These are phyloP conservation scores for Podila epigama DNA, from an alignment of 192 early-diverging fungal species.

Conservation along the genomic window DNA sequence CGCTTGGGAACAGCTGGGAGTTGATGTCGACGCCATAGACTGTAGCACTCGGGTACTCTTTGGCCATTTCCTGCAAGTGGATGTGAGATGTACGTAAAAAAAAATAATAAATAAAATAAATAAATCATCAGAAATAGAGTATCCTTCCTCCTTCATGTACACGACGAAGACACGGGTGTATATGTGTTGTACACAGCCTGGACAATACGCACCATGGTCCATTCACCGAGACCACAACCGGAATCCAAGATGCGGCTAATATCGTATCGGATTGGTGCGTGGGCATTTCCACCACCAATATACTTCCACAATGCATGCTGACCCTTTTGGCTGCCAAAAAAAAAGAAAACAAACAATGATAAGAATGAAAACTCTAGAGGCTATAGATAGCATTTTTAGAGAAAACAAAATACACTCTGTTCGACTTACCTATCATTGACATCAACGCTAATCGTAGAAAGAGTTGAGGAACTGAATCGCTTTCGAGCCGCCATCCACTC, in stretches of 20 bases:
- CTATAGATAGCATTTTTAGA: background rate
- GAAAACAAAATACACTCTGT: too few species aligned
- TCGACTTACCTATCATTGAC: background rate
- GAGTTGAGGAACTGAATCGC: background rate
- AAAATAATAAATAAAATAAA: background rate
- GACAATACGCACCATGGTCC: background rate
- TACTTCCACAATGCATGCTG: slow-evolving; percentile 4
- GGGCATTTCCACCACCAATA: slow-evolving; percentile 4
- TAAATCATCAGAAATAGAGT: background rate
- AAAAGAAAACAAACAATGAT: background rate
- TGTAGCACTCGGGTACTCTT: background rate
- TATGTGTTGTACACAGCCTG: too few species aligned
- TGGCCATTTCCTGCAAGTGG: background rate
- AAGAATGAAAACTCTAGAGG: background rate
- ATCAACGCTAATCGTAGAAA: background rate
- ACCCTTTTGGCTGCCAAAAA: background rate
- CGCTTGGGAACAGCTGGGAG: background rate
- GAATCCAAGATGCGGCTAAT: slow-evolving; percentile 1
- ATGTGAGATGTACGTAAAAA: background rate
- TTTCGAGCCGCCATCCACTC: background rate
- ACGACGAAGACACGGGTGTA: too few species aligned
- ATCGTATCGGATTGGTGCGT: background rate
- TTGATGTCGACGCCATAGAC: slow-evolving; percentile 6
- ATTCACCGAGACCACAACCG: background rate
- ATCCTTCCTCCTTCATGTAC: background rate